Percentiles rank a stretch among this genome's conserved stretches.
Conservation (phyloP, 345 rosid genomes). For the Pugionium dolabratum region DNA sequence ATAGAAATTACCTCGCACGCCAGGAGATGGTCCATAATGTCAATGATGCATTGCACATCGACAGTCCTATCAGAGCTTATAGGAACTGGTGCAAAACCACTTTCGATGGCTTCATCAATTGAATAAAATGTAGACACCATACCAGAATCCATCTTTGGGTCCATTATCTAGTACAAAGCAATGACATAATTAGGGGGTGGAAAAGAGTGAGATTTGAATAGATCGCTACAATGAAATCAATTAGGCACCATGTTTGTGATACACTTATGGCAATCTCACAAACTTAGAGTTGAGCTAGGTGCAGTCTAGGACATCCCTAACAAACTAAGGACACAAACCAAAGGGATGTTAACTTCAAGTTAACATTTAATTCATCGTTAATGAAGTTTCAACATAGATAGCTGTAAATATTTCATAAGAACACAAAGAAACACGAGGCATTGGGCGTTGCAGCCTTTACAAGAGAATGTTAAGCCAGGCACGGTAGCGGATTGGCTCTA, state of each 20-base stretch:
- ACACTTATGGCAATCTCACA: not conserved
- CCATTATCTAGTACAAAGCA: slow-evolving; percentile 73
- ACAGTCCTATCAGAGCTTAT: slow-evolving; percentile 61
- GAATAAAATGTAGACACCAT: slow-evolving; percentile 76
- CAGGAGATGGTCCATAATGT: slow-evolving; percentile 93
- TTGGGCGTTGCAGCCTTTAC: not conserved
- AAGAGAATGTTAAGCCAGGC: slow-evolving; percentile 3
- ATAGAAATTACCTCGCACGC: slow-evolving; percentile 75
- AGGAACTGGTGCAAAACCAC: slow-evolving; percentile 85
- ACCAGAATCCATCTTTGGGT: slow-evolving; percentile 99
- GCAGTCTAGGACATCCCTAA: not conserved
- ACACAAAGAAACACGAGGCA: slow-evolving; percentile 4
- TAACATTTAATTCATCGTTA: not conserved
- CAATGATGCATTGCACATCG: slow-evolving; percentile 74
- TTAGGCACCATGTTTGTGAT: not conserved
- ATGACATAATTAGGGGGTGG: not conserved
- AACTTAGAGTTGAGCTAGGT: not conserved
- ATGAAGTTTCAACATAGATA: not conserved
- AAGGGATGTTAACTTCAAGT: not conserved
- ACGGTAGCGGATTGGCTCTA: not conserved
- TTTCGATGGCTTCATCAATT: slow-evolving; percentile 89
- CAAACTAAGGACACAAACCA: not conserved
- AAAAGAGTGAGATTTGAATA: not conserved
- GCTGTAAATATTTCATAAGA: not conserved
- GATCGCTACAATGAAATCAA: not conserved